A percentile compares a stretch with the other conserved stretches of the same genome.
Conservation (phyloP, 2,329 filamentous ascomycete species). For the Bisporella sp. region DNA sequence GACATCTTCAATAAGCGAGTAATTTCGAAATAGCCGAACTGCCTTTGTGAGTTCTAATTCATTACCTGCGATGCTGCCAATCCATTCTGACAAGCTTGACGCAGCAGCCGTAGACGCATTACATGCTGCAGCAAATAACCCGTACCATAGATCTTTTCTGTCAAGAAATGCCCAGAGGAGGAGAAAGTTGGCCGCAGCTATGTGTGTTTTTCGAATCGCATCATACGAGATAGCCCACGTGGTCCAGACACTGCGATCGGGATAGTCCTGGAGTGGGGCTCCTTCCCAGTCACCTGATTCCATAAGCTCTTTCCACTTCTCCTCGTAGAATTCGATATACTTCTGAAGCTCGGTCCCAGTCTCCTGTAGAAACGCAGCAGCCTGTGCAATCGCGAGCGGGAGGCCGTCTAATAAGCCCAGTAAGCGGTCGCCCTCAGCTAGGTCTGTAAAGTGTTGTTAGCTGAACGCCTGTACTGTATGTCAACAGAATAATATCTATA, state of each 20-base stretch:
- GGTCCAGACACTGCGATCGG: constrained; percentile 12
- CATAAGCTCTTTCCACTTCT: constrained; percentile 23
- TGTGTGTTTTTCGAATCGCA: constrained; percentile 10
- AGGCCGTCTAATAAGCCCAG: constrained; percentile 3
- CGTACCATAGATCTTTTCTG: too few species aligned
- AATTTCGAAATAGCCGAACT: too few species aligned
- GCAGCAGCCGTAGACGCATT: too few species aligned
- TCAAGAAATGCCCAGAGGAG: constrained; percentile 16
- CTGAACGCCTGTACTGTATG: neutral
- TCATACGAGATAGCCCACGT: constrained; percentile 16
- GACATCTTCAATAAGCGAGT: too few species aligned
- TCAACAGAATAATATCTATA: neutral
- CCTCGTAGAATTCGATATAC: constrained; percentile 22
- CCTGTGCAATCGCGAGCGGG: constrained; percentile 7
- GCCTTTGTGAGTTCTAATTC: too few species aligned
- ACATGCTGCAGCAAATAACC: too few species aligned
- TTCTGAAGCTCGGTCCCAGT: constrained; percentile 8
- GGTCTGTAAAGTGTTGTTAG: constrained; percentile 2
- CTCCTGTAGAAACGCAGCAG: constrained; percentile 5
- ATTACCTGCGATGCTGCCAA: too few species aligned
- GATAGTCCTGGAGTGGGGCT: constrained; percentile 20
- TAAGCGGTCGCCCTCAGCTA: neutral
- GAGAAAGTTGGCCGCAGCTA: constrained; percentile 18
- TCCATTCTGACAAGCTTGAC: too few species aligned
- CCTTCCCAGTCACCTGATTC: constrained; percentile 4